Evolutionary conservation across 2,329 filamentous ascomycete genomes (phyloP).

Genomic region (Cordyceps cicadae): DNA sequence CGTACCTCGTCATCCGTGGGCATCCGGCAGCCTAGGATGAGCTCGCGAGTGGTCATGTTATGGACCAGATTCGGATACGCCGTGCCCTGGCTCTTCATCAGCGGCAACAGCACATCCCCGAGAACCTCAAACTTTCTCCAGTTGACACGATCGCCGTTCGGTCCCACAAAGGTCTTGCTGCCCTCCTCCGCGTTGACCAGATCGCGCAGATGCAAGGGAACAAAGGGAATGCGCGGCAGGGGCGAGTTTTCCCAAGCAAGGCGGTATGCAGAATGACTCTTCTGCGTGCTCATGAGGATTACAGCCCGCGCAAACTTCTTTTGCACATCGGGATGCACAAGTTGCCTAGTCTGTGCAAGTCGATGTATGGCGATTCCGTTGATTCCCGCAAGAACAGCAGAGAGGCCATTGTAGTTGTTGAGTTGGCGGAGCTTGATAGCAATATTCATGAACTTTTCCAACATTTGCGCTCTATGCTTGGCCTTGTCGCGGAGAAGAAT

Average conservation of each 20-base stretch:
- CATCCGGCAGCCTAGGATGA: slow-evolving; percentile 77
- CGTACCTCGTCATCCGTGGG: slow-evolving; percentile 80
- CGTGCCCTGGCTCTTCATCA: slow-evolving; percentile 84
- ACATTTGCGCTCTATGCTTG: slow-evolving; percentile 81
- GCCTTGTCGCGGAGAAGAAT: slow-evolving; percentile 87
- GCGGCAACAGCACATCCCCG: slow-evolving; percentile 79
- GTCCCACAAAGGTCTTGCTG: slow-evolving; percentile 78
- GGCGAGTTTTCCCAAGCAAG: slow-evolving; percentile 95
- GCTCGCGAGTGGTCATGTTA: slow-evolving; percentile 61
- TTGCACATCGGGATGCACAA: slow-evolving; percentile 62
- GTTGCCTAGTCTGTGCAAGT: slow-evolving; percentile 66
- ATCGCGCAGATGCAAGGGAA: slow-evolving; percentile 82
- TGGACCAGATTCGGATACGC: slow-evolving; percentile 66
- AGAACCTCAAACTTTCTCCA: slow-evolving; percentile 98
- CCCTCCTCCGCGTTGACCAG: slow-evolving; percentile 88
- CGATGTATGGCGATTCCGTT: slow-evolving; percentile 82
- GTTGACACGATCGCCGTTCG: slow-evolving; percentile 69
- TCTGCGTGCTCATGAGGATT: slow-evolving; percentile 86
- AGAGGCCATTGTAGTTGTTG: slow-evolving; percentile 95
- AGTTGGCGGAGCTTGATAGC: slow-evolving; percentile 77
- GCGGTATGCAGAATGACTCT: slow-evolving; percentile 91
- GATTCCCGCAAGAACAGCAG: slow-evolving; percentile 88
- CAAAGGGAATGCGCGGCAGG: slow-evolving; percentile 82
- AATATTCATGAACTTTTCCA: slow-evolving; percentile 94
- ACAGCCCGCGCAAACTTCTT: slow-evolving; percentile 84